Conservation (phyloP, 306 rosid species). For the Ormosia emarginata region DNA sequence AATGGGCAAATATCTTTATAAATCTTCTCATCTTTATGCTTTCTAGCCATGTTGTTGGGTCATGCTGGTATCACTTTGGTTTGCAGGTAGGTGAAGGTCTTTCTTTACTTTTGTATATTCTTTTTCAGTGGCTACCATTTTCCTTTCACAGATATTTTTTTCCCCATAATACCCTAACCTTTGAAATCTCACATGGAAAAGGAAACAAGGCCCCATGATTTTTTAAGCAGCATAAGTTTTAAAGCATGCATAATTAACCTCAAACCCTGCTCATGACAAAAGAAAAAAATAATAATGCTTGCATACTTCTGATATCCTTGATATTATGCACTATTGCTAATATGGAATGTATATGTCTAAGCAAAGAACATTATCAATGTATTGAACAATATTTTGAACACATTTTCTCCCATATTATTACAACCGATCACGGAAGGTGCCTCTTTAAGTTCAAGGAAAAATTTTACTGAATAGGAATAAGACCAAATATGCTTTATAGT, state of each 20-base stretch:
- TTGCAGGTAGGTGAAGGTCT: conserved; percentile 58
- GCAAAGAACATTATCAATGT: background rate
- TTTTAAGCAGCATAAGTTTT: background rate
- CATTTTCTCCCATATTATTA: background rate
- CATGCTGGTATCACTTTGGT: conserved; percentile 81
- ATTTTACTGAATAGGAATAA: too few species aligned
- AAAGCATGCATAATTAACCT: background rate
- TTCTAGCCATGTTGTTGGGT: conserved; percentile 76
- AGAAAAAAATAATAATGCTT: background rate
- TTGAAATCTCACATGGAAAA: background rate
- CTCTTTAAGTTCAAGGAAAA: too few species aligned
- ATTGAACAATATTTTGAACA: background rate
- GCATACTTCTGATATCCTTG: background rate
- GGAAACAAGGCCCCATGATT: too few species aligned
- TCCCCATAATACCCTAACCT: background rate
- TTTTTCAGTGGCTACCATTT: background rate
- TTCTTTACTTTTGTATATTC: background rate
- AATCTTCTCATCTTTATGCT: conserved; percentile 71
- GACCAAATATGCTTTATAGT: too few species aligned
- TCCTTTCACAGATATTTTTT: background rate
- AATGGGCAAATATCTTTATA: conserved; percentile 72
- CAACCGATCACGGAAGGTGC: too few species aligned
- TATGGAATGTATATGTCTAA: background rate
- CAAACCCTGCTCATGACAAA: background rate
- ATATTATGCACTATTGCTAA: background rate